Conservation (phyloP, 148 eudicot species). For the Vaccinium myrtillus region DNA sequence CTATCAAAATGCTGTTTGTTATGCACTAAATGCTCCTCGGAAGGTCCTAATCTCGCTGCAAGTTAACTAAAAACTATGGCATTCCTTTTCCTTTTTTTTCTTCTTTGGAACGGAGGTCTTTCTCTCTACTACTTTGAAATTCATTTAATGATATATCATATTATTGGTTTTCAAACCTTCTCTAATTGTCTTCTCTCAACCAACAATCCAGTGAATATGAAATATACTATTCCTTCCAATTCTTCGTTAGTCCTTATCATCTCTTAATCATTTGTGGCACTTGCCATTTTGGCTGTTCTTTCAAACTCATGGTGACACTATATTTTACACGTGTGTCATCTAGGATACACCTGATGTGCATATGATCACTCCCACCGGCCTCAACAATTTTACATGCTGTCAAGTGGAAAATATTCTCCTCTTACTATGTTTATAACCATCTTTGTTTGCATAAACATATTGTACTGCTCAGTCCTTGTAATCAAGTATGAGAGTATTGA, state of each 20-base stretch:
- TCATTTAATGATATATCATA: neutral
- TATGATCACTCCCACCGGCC: neutral
- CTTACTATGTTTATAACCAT: neutral
- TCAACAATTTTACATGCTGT: neutral
- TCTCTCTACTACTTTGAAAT: neutral
- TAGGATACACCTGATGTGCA: neutral
- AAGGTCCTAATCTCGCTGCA: neutral
- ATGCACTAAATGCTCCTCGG: neutral
- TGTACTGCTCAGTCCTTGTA: neutral
- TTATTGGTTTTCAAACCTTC: neutral
- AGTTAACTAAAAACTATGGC: neutral
- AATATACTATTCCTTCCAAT: neutral
- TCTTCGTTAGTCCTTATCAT: neutral
- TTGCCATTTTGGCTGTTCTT: neutral
- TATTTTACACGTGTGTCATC: neutral
- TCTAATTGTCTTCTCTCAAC: neutral
- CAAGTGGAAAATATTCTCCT: neutral
- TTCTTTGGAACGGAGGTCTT: neutral
- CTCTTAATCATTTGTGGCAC: neutral
- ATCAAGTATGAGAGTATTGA: neutral
- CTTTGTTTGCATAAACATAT: neutral
- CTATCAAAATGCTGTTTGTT: neutral
- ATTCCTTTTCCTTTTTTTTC: no score
- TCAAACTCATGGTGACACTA: neutral
- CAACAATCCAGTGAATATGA: neutral